A percentile compares a stretch with the other conserved stretches of the same genome.
These are phyloP conservation scores for Leccinum uliginosum DNA, from an alignment of 768 basidiomycete genomes.

Conservation along the genomic window DNA sequence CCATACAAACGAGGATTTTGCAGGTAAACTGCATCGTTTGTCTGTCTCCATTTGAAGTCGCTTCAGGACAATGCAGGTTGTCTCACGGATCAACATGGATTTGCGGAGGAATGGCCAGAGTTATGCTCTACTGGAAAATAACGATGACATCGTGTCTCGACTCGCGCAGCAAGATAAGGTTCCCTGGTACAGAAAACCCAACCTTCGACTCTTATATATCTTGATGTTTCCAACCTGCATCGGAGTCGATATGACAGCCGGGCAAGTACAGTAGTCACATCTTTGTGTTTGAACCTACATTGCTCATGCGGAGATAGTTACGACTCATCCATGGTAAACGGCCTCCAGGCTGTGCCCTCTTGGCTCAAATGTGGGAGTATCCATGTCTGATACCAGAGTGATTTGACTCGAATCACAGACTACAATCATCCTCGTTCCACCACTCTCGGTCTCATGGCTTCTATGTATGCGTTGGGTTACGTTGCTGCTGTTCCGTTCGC, in stretches of 20 bases:
- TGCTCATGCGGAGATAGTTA: neutral
- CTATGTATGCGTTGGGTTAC: neutral
- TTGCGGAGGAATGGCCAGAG: neutral
- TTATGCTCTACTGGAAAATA: neutral
- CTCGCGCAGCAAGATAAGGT: constrained; percentile 39
- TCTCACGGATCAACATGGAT: neutral
- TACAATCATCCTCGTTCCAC: neutral
- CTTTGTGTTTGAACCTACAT: neutral
- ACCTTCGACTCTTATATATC: constrained; percentile 52
- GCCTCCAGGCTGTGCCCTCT: neutral
- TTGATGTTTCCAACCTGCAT: constrained; percentile 44
- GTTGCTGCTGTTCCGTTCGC: neutral
- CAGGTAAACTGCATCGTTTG: no score
- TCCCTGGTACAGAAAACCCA: constrained; percentile 62
- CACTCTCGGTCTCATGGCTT: neutral
- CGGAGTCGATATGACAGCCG: constrained; percentile 12
- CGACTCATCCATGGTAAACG: neutral
- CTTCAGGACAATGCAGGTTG: no score
- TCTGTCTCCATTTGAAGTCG: no score
- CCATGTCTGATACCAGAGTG: neutral
- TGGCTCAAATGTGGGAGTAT: neutral
- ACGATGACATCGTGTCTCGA: constrained; percentile 13
- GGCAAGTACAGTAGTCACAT: neutral
- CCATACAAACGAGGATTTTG: no score
- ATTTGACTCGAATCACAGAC: neutral